These are phyloP conservation scores for Neopestalotiopsis clavispora DNA, from an alignment of 2,329 filamentous ascomycete species.

Conservation along the genomic window DNA sequence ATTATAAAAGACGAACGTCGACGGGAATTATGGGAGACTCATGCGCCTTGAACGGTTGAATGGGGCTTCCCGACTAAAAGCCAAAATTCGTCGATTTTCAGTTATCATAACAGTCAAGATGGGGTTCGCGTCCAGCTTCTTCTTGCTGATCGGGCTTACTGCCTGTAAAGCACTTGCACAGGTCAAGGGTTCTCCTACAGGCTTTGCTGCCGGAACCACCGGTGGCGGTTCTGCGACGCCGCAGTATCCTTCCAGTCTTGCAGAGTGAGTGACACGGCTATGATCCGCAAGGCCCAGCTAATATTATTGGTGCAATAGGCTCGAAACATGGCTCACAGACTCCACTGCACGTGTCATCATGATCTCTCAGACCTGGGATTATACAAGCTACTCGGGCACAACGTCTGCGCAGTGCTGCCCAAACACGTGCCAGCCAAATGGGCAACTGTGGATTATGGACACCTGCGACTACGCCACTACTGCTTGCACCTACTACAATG, in stretches of 20 bases:
- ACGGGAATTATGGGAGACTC: neutral
- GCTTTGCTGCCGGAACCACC: neutral
- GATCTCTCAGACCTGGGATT: constrained; percentile 1
- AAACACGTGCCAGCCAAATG: constrained; percentile 1
- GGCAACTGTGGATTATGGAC: constrained; percentile 2
- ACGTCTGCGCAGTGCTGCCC: neutral
- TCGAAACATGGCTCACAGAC: neutral
- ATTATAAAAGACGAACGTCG: neutral
- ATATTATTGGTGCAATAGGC: neutral
- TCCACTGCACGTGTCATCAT: neutral
- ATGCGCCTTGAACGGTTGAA: neutral
- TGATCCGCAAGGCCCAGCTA: neutral
- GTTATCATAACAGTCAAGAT: neutral
- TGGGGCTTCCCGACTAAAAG: neutral
- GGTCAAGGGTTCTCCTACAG: neutral
- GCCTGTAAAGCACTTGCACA: neutral
- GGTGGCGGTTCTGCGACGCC: neutral
- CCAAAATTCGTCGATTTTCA: neutral
- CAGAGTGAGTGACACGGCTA: neutral
- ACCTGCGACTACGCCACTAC: neutral
- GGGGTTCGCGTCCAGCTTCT: neutral
- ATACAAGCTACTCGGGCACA: neutral
- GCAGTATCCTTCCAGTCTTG: constrained; percentile 2
- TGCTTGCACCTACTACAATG: constrained; percentile 50
- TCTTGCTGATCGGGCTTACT: neutral